Evolutionary conservation across 306 rosid genomes (phyloP), one percentile per base, ranked within the genome.

Genomic region (Gastrolobium villosum): DNA sequence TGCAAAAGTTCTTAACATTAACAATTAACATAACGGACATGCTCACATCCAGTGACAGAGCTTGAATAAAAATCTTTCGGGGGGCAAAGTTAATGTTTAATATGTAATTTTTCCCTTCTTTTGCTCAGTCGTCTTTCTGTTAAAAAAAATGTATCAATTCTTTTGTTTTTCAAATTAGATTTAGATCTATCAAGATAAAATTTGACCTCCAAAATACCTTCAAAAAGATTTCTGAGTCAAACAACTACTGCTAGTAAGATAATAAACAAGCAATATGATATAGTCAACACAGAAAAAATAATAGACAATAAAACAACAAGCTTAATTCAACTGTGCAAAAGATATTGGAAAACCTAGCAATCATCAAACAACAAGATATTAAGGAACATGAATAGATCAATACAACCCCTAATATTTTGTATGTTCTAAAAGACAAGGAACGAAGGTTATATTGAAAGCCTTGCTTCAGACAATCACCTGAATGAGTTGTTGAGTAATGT

Each of bases 401-500:
- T 53, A 53, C 55, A 67, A 61, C 45, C 56, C 56, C 59, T 20
- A 20, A 62, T 20, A 49, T 57, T 59, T 67, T 35, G 31, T 13
- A 41, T 36, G 65, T 13, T 61, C 15, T 56, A 53, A 68, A 28
- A 5, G n/a, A 48, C 44, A 84, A 44, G 35, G 66, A 49, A 76
- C 8, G 13, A 72, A 30, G 4, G 63, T 26, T 15, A 45, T 30
- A 52, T 65, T 15, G 66, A 57, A 34, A 72, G 64, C 50, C 32
- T 60, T 35, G 74, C 69, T 81, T 64, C 65, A 46, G 72, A 86
- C 46, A 50, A 79, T 79, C 72, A 95, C 99, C 99, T 95, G 98
- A 88, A 96, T 96, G 85, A 96, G 99, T 85, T 96, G 98, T 77
- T 96, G 99, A 72, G 99, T 96, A 72, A 74, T 72, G 85, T 96